These are phyloP conservation scores for Magnolia officinalis DNA, from an alignment of 164 flowering plant species.

Conservation along the genomic window DNA sequence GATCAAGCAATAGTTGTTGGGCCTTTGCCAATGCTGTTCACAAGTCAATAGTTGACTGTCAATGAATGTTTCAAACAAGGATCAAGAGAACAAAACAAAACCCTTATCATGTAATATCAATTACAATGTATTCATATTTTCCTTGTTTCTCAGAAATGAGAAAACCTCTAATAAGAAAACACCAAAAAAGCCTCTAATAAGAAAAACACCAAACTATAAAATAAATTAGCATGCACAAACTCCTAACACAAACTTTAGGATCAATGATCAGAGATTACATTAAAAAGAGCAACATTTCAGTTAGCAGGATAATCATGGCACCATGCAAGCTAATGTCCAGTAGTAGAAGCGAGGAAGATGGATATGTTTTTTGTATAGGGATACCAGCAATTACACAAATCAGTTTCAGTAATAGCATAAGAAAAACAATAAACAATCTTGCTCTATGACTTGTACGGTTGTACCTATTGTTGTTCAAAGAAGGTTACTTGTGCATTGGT, in stretches of 20 bases:
- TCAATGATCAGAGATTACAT: not conserved
- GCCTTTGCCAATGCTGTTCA: conserved; percentile 95
- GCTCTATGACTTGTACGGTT: not conserved
- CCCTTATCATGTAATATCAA: not conserved
- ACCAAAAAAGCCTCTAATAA: not conserved
- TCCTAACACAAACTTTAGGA: too few species aligned
- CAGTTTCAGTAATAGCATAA: too few species aligned
- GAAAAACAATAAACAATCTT: not conserved
- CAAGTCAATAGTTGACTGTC: not conserved
- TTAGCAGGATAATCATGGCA: not conserved
- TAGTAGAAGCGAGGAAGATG: not conserved
- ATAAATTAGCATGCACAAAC: not conserved
- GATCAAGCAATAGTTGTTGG: conserved; percentile 80
- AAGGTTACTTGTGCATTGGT: not conserved
- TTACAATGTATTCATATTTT: not conserved
- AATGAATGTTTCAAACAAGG: not conserved
- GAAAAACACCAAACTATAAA: not conserved
- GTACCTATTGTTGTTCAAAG: not conserved
- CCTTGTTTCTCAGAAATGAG: not conserved
- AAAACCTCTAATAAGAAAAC: not conserved
- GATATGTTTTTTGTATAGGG: not conserved
- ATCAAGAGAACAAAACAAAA: not conserved
- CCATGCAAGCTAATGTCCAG: not conserved
- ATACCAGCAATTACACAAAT: too few species aligned
- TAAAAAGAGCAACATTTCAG: not conserved